These are phyloP conservation scores for Pleurotus tuoliensis DNA, from an alignment of 768 basidiomycete genomes.

Conservation along the genomic window DNA sequence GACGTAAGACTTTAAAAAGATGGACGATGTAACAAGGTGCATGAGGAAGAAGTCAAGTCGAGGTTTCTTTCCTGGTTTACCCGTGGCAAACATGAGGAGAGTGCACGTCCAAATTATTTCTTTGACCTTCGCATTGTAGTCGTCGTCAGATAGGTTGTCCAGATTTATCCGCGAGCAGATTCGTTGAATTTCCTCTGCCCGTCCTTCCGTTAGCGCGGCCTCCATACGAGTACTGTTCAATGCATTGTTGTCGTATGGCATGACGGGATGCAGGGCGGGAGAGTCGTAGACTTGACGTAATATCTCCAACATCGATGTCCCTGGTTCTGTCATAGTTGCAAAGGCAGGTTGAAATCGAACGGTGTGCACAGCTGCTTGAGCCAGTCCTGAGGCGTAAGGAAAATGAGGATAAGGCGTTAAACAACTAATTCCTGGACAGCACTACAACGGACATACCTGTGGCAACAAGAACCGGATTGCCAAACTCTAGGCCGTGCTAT, in stretches of 20 bases:
- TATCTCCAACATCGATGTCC: slow-evolving; percentile 44
- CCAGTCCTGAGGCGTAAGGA: slow-evolving; percentile 31
- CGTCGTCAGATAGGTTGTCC: slow-evolving; percentile 34
- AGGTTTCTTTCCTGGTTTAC: slow-evolving; percentile 42
- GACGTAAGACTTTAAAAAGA: slow-evolving; percentile 45
- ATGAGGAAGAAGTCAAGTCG: slow-evolving; percentile 57
- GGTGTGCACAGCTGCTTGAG: slow-evolving; percentile 43
- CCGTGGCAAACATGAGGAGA: slow-evolving; percentile 43
- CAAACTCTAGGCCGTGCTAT: slow-evolving; percentile 53
- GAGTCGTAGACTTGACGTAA: slow-evolving; percentile 50
- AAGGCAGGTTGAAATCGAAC: slow-evolving; percentile 16
- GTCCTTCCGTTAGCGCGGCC: slow-evolving; percentile 31
- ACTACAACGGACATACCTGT: slow-evolving; percentile 30
- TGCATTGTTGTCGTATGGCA: slow-evolving; percentile 48
- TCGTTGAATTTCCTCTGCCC: slow-evolving; percentile 40
- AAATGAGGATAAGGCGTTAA: too few relatives aligned
- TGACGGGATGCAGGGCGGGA: slow-evolving; percentile 40
- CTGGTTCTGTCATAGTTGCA: slow-evolving; percentile 9
- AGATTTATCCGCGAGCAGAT: slow-evolving; percentile 39
- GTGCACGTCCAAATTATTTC: slow-evolving; percentile 47
- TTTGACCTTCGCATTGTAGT: slow-evolving; percentile 41
- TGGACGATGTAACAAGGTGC: slow-evolving; percentile 51
- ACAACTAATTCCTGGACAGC: not conserved
- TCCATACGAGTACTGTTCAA: slow-evolving; percentile 31
- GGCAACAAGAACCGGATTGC: slow-evolving; percentile 43